Conservation (phyloP, 1,139 yeast genomes). For the Chernovozyma sophiae-reginae region DNA sequence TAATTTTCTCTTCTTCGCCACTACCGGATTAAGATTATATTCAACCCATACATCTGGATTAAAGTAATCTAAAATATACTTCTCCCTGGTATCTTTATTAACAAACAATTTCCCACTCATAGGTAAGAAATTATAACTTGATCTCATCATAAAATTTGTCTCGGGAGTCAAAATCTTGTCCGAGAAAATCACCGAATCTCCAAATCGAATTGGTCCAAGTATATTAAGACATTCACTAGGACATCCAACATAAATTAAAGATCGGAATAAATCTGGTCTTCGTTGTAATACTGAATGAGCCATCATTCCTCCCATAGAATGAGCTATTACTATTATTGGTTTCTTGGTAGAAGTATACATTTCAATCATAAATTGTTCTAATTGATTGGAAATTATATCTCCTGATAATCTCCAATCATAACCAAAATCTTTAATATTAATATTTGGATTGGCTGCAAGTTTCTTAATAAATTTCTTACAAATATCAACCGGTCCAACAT, state of each 20-base stretch:
- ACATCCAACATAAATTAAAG: conserved; percentile 74
- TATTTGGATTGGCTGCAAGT: conserved; percentile 53
- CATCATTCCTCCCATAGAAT: conserved; percentile 90
- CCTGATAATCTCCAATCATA: conserved; percentile 88
- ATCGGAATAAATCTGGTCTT: conserved; percentile 65
- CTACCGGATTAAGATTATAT: conserved; percentile 72
- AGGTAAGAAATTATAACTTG: conserved; percentile 76
- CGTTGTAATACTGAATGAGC: conserved; percentile 74
- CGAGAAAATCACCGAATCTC: conserved; percentile 75
- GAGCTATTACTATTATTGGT: conserved; percentile 72
- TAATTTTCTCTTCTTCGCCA: conserved; percentile 18
- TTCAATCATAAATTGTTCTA: conserved; percentile 30
- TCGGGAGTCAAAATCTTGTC: conserved; percentile 74
- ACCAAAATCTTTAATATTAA: conserved; percentile 70
- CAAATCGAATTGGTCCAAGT: conserved; percentile 77
- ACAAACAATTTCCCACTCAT: conserved; percentile 68
- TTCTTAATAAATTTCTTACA: conserved; percentile 57
- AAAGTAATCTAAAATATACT: conserved; percentile 68
- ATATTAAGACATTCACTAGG: conserved; percentile 85
- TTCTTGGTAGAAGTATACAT: conserved; percentile 41
- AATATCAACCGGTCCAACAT: conserved; percentile 85
- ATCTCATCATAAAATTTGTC: conserved; percentile 84
- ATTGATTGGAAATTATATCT: conserved; percentile 23
- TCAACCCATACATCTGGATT: conserved; percentile 79
- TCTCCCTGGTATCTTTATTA: conserved; percentile 52